Percentiles rank a stretch among this genome's conserved stretches.
These are phyloP conservation scores for Elsinoe fawcettii DNA, from an alignment of 2,329 filamentous ascomycete genomes.

Conservation along the genomic window DNA sequence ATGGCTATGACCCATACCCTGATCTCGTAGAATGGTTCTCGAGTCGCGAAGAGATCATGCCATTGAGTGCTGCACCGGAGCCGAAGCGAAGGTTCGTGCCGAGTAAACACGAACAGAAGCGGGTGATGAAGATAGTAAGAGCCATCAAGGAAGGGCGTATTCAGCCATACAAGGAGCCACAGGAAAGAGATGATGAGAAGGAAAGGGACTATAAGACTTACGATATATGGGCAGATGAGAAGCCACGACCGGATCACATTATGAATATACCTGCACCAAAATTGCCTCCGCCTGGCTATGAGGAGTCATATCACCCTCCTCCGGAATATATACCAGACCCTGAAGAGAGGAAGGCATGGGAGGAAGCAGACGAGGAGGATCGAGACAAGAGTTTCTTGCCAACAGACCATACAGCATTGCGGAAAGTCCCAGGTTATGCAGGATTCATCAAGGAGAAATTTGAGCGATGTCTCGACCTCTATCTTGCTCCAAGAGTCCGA, in stretches of 20 bases:
- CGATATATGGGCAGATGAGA: slow-evolving; percentile 93
- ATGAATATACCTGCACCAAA: slow-evolving; percentile 97
- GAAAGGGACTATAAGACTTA: slow-evolving; percentile 68
- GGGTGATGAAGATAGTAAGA: slow-evolving; percentile 93
- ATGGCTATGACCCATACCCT: slow-evolving; percentile 88
- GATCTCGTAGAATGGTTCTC: slow-evolving; percentile 93
- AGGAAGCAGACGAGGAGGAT: slow-evolving; percentile 80
- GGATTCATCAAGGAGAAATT: slow-evolving; percentile 92
- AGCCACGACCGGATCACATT: slow-evolving; percentile 68
- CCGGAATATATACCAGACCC: slow-evolving; percentile 85
- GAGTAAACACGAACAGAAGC: slow-evolving; percentile 93
- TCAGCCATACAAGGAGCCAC: slow-evolving; percentile 73
- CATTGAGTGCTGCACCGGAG: slow-evolving; percentile 85
- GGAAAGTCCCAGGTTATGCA: slow-evolving; percentile 87
- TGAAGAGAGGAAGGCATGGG: slow-evolving; percentile 78
- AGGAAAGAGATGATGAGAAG: slow-evolving; percentile 53
- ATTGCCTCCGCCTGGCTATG: slow-evolving; percentile 83
- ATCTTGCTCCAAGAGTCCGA: slow-evolving; percentile 83
- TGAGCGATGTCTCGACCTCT: slow-evolving; percentile 88
- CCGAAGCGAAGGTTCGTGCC: slow-evolving; percentile 93
- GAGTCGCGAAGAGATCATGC: slow-evolving; percentile 80
- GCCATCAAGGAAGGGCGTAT: slow-evolving; percentile 93
- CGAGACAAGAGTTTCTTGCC: slow-evolving; percentile 84
- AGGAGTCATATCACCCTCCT: slow-evolving; percentile 93
- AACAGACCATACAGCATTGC: slow-evolving; percentile 70